Evolutionary conservation across 192 early-diverging fungal species (phyloP), one percentile per base, ranked within the genome.

Genomic region (Backusella australiensis): DNA sequence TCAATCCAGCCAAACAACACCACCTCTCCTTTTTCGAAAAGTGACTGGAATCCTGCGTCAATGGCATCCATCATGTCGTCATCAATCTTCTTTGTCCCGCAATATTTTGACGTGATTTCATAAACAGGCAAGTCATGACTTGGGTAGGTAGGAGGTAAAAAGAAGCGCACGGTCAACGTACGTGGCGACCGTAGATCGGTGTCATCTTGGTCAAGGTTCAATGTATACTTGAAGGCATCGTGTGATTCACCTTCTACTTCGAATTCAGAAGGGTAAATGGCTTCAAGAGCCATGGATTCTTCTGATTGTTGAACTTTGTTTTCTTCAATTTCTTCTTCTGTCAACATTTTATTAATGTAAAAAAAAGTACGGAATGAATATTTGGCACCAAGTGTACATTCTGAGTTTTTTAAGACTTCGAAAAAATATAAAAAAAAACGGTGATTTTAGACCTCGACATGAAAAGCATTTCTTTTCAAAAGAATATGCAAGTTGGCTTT

Each of bases 1-100:
- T 87, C 86, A 8, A 90, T 84, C 90, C 91, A 94, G n/a, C 83
- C 83, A 80, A 92, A 94, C n/a, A 94, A 73, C 6, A 91, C 82
- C 0, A 93, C 91, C 44, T 91, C 77, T 6, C 87, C 89, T 0
- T 84, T 85, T 15, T 86, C 81, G 81, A 90, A 93, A 36, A 89
- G 80, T 9, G 78, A 66, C 26, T 80, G 65, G n/a, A 93, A 84
- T 26, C 76, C 75, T 21, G 78, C 72, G 29, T 87, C 82, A 32
- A 91, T 85, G n/a, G 82, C 83, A 29, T 78, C 56, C 26, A 77
- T 34, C 68, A 87, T 84, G 8, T 67, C 39, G 26, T 83, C 69
- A 14, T 80, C 80, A 2, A 89, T 80, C n/a, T 86, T 86, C 5
- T 79, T 46, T 23, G 80, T 74, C 17, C 88, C 88, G 68, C 86